These are phyloP conservation scores for Phytophthora meadii DNA, from an alignment of 352 stramenopile genomes.

Conservation along the genomic window DNA sequence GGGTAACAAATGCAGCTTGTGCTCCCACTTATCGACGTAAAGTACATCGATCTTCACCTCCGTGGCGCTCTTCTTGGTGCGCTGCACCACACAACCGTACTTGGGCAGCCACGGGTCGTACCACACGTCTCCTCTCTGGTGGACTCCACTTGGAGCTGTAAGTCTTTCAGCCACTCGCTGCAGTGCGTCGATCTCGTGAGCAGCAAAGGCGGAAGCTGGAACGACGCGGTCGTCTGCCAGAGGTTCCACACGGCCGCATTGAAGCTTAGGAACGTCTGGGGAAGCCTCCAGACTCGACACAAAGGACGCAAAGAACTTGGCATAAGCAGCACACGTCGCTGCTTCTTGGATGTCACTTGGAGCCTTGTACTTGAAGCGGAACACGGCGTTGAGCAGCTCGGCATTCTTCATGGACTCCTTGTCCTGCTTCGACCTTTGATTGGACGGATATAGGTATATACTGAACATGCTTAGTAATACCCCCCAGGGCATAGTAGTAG, in stretches of 20 bases:
- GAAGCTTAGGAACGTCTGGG: no score
- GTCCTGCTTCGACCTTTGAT: no score
- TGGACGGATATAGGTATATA: no score
- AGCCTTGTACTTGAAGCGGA: slow-evolving; percentile 54
- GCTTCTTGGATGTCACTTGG: slow-evolving; percentile 41
- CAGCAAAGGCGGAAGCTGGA: slow-evolving; percentile 30
- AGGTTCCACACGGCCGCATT: slow-evolving; percentile 20
- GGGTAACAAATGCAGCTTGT: slow-evolving; percentile 40
- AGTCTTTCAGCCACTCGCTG: slow-evolving; percentile 22
- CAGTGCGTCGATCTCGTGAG: slow-evolving; percentile 35
- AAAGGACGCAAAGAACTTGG: slow-evolving; percentile 27
- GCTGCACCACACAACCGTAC: slow-evolving; percentile 56
- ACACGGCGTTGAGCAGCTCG: slow-evolving; percentile 40
- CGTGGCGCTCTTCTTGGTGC: slow-evolving; percentile 27
- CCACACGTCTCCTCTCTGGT: slow-evolving; percentile 35
- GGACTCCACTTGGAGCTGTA: not conserved
- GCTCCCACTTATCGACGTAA: slow-evolving; percentile 53
- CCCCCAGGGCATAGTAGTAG: no score
- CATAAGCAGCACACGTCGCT: not conserved
- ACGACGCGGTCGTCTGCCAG: slow-evolving; percentile 33
- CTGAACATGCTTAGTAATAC: no score
- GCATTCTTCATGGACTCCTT: slow-evolving; percentile 1
- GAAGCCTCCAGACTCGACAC: slow-evolving; percentile 12
- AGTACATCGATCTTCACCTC: slow-evolving; percentile 42
- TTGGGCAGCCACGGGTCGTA: slow-evolving; percentile 50